A percentile compares a stretch with the other conserved stretches of the same genome.
These are phyloP conservation scores for Cladophialophora psammophila DNA, from an alignment of 2,329 filamentous ascomycete genomes.

Conservation along the genomic window DNA sequence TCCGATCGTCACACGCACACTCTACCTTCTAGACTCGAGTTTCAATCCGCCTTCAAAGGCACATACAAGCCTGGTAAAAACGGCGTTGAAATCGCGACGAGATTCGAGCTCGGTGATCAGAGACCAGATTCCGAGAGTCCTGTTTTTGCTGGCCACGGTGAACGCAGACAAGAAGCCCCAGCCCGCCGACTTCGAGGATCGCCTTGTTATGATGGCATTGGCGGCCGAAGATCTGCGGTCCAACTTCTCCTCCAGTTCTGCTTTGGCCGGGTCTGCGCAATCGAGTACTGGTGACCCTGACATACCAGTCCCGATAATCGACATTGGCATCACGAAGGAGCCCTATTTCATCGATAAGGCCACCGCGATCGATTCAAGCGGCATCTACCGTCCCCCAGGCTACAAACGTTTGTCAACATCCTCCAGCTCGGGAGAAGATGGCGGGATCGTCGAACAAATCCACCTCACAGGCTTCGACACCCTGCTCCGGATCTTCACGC, in stretches of 20 bases:
- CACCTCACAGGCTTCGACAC: conserved; percentile 60
- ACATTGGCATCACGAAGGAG: conserved; percentile 57
- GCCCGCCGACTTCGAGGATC: conserved; percentile 57
- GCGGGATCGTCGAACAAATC: conserved; percentile 48
- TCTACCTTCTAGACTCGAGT: conserved; percentile 71
- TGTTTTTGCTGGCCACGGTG: conserved; percentile 68
- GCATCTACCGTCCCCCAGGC: conserved; percentile 44
- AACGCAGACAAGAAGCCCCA: conserved; percentile 69
- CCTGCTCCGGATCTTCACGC: conserved; percentile 56
- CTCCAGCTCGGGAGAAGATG: background rate
- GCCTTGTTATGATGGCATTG: conserved; percentile 58
- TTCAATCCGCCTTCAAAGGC: conserved; percentile 71
- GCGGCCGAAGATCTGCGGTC: conserved; percentile 53
- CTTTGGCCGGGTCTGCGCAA: background rate
- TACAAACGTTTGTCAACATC: background rate
- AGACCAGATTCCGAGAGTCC: conserved; percentile 52
- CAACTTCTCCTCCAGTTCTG: background rate
- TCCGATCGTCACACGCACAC: conserved; percentile 37
- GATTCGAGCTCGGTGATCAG: background rate
- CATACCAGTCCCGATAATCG: conserved; percentile 46
- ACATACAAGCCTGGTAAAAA: conserved; percentile 63
- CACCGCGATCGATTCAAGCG: conserved; percentile 49
- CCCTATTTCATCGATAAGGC: conserved; percentile 60
- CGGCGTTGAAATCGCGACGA: conserved; percentile 52
- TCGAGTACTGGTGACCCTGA: background rate